These are phyloP conservation scores for Sordaria brevicollis DNA, from an alignment of 495 filamentous ascomycete genomes.

Conservation along the genomic window DNA sequence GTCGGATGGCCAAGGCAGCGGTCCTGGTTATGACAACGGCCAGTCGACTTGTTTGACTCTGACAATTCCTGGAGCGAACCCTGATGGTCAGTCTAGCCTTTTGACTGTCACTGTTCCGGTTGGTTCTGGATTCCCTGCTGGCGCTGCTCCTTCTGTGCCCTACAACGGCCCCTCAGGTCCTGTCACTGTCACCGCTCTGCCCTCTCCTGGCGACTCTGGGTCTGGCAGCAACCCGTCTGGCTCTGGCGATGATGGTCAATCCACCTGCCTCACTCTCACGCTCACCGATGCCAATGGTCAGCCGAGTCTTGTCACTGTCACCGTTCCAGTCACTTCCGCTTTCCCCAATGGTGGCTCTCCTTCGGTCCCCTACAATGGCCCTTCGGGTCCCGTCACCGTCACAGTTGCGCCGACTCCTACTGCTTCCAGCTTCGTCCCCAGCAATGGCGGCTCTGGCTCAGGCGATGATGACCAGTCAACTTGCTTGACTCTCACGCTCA, in stretches of 20 bases:
- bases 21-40: not conserved
- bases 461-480: not conserved
- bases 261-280: not conserved
- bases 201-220: not conserved
- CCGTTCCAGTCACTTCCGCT: not conserved
- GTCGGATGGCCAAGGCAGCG: not conserved
- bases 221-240: not conserved
- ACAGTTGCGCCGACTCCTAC: not conserved
- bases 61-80: not conserved
- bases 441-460: not conserved
- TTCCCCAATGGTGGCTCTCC: not conserved
- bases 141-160: not conserved
- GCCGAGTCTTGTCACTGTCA: not conserved
- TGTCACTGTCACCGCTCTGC: not conserved
- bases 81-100: not conserved
- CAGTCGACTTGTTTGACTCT: not conserved
- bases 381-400: not conserved
- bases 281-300: not conserved
- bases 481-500: constrained; percentile 1
- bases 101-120: not conserved
- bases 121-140: not conserved
- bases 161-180: not conserved
- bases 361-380: not conserved
- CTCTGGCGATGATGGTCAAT: not conserved
- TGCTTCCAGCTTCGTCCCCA: not conserved